Conservation (phyloP, 163 green algal genomes). For the Prototheca wickerhamii region DNA sequence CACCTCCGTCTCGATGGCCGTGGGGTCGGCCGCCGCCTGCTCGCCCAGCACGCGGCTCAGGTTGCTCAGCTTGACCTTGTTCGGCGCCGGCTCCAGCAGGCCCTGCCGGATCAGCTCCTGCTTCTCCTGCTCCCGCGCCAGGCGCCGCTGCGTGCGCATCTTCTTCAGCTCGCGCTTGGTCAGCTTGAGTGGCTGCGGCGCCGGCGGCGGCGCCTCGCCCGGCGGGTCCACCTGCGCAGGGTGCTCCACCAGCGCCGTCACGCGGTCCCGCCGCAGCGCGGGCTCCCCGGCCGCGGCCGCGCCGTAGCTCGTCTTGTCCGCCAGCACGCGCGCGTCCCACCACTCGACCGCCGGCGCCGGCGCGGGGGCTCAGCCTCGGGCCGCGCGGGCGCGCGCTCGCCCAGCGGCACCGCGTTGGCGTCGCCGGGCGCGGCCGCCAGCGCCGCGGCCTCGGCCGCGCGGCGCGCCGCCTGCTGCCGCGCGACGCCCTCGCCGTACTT, state of each 20-base stretch:
- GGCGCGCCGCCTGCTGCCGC: constrained; percentile 16
- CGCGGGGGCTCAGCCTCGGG: background rate
- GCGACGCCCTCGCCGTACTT: constrained; percentile 34
- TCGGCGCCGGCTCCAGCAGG: constrained; percentile 87
- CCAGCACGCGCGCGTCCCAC: constrained; percentile 63
- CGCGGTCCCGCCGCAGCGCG: constrained; percentile 31
- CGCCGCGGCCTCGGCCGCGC: constrained; percentile 6
- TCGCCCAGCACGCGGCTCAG: constrained; percentile 86
- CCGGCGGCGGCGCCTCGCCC: constrained; percentile 62
- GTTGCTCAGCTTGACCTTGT: constrained; percentile 96
- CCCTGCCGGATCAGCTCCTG: constrained; percentile 92
- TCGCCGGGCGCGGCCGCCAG: constrained; percentile 19
- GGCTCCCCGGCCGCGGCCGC: constrained; percentile 2
- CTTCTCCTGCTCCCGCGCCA: constrained; percentile 91
- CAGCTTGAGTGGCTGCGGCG: constrained; percentile 89
- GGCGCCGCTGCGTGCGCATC: constrained; percentile 82
- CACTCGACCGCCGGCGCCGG: constrained; percentile 59
- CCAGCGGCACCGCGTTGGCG: constrained; percentile 51
- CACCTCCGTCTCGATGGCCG: constrained; percentile 86
- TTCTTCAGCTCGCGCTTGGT: constrained; percentile 92
- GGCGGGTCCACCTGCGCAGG: constrained; percentile 85
- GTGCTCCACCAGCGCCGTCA: constrained; percentile 92
- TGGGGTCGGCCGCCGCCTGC: constrained; percentile 79
- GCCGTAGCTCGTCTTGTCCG: constrained; percentile 16
- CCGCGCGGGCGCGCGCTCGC: constrained; percentile 9